These are phyloP conservation scores for Peltaster fructicola DNA, from an alignment of 2,329 filamentous ascomycete species.

Conservation along the genomic window DNA sequence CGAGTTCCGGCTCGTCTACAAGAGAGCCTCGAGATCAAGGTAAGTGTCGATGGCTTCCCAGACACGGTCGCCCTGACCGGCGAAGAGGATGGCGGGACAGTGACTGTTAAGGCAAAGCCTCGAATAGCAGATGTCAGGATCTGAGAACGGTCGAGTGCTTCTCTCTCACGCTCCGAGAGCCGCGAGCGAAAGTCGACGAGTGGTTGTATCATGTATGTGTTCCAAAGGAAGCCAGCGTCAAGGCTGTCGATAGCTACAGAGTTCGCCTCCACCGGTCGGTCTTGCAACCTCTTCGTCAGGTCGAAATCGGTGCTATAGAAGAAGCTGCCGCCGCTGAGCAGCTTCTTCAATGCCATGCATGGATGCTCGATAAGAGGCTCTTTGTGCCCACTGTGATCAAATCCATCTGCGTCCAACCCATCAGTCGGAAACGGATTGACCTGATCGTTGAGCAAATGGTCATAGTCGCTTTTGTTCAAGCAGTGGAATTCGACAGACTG, in stretches of 20 bases:
- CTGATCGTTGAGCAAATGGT: slow-evolving; percentile 48
- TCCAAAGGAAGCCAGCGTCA: slow-evolving; percentile 89
- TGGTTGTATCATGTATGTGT: slow-evolving; percentile 94
- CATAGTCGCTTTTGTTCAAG: slow-evolving; percentile 70
- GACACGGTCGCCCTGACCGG: slow-evolving; percentile 48
- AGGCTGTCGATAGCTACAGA: slow-evolving; percentile 84
- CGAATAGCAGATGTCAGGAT: slow-evolving; percentile 88
- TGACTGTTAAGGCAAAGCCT: slow-evolving; percentile 76
- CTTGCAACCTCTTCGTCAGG: slow-evolving; percentile 79
- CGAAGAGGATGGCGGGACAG: slow-evolving; percentile 59
- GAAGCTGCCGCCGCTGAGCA: slow-evolving; percentile 83
- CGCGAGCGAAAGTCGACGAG: slow-evolving; percentile 76
- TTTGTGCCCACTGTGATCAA: slow-evolving; percentile 37
- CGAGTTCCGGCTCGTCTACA: slow-evolving; percentile 81
- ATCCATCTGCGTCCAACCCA: slow-evolving; percentile 35
- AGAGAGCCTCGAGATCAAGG: slow-evolving; percentile 78
- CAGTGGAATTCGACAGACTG: slow-evolving; percentile 80
- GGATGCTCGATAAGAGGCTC: slow-evolving; percentile 69
- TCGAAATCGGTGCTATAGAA: slow-evolving; percentile 99
- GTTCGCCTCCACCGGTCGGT: slow-evolving; percentile 40
- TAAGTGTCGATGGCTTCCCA: slow-evolving; percentile 67
- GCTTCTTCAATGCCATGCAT: slow-evolving; percentile 76
- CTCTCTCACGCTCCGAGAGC: slow-evolving; percentile 55
- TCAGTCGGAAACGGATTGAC: slow-evolving; percentile 38
- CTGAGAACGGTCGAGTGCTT: slow-evolving; percentile 65